Base-by-base conservation (phyloP, 257 asterid genomes). In the Rubia yunnanensis region DNA sequence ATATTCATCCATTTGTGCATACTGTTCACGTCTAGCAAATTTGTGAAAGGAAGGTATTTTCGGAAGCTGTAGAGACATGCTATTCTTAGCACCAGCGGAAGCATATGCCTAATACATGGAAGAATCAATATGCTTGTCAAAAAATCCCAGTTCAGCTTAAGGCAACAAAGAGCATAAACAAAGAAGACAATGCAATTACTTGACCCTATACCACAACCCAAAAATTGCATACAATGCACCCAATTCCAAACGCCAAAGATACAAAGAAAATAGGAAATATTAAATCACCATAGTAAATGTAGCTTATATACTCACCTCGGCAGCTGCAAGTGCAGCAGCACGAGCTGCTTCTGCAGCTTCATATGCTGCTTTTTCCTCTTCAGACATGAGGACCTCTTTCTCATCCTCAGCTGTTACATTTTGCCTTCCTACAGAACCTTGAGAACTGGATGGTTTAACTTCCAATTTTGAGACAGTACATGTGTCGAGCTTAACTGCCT, bases 301-400 rank as follows among this genome's bases (percentile, higher is more conserved):
- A 34, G 23, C 24, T 7, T 27, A 39, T 39, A 31, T 73, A 73
- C 94, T 71, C 80, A 94, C 99, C 97, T 94, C 85, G 27, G 92
- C 97, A 78, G 97, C 99, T 58, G 96, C 95, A 77, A 84, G 63
- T 52, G 95, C 97, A 26, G 98, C 95, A 81, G 85, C 83, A 60
- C 84, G 95, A 72, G 99, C 95, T 66, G 89, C 96, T 79, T 94
- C 99, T 61, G 96, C 96, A 65, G 92, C 95, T 56, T 87, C 95
- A 76, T 85, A 73, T 52, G 99, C 96, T 70, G 92, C 91, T 82
- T 76, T 85, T 74, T 94, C 99, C 81, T 90, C 98, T 69, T 90
- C 95, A 65, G 95, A 82, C 87, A 90, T 77, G 69, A 85, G 84
- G 35, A 83, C 68, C 65, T 80, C 88, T 46, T 60, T 75, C 26